Conservation (phyloP, 2,329 filamentous ascomycete genomes). For the Penicillium palitans region DNA sequence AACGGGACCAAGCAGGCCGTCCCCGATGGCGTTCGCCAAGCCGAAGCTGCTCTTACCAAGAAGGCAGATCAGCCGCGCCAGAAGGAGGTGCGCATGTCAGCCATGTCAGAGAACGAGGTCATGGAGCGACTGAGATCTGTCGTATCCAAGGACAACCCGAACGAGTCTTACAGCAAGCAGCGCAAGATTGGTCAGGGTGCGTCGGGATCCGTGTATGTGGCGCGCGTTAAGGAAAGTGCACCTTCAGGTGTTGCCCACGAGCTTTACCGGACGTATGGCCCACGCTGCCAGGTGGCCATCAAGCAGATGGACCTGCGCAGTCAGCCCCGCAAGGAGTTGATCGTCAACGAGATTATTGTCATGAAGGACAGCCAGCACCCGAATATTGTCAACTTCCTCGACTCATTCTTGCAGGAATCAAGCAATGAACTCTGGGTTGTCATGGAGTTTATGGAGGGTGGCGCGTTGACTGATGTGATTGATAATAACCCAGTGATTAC, state of each 20-base stretch:
- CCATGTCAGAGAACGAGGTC: conserved; percentile 94
- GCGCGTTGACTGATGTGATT: conserved; percentile 95
- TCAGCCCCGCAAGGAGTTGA: conserved; percentile 95
- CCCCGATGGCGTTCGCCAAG: conserved; percentile 76
- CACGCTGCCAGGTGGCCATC: conserved; percentile 88
- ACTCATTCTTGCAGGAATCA: conserved; percentile 94
- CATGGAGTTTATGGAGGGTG: conserved; percentile 99
- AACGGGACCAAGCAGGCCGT: conserved; percentile 44
- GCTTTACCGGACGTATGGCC: conserved; percentile 74
- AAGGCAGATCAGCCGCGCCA: conserved; percentile 69
- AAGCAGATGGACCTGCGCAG: conserved; percentile 99
- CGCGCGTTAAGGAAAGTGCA: conserved; percentile 86
- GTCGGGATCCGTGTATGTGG: conserved; percentile 96
- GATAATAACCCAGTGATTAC: conserved; percentile 94
- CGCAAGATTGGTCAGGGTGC: conserved; percentile 99
- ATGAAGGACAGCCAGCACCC: conserved; percentile 99
- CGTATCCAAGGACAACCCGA: conserved; percentile 92
- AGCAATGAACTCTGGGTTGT: conserved; percentile 98
- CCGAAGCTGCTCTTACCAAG: conserved; percentile 83
- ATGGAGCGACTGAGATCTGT: conserved; percentile 95
- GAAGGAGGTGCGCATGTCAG: conserved; percentile 97
- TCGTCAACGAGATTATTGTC: conserved; percentile 99
- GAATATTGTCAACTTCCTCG: conserved; percentile 98
- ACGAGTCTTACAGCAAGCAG: conserved; percentile 96
- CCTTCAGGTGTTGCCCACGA: conserved; percentile 77